Evolutionary conservation across 2,329 filamentous ascomycete genomes (phyloP).

Genomic region (Aphanoascus verrucosus): DNA sequence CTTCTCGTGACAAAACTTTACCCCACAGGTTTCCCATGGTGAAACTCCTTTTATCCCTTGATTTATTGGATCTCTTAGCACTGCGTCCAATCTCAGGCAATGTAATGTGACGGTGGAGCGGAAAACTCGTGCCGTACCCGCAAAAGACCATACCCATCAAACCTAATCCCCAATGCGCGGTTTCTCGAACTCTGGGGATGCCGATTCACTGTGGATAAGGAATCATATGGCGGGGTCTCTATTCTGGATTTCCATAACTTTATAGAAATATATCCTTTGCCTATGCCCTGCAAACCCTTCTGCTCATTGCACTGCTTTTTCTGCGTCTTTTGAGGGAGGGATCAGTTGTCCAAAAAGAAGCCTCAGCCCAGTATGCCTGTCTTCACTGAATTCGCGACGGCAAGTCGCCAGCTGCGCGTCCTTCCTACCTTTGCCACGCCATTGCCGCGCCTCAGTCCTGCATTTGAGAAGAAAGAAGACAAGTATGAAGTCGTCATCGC

Average conservation of each 20-base stretch:
- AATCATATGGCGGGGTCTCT: neutral
- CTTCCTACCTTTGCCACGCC: constrained; percentile 41
- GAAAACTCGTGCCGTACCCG: neutral
- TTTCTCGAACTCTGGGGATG: constrained; percentile 2
- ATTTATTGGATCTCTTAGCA: neutral
- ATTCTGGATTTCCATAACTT: neutral
- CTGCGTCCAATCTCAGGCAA: neutral
- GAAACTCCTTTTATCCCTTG: neutral
- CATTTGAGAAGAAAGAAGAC: constrained; percentile 14
- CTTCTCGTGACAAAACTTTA: neutral
- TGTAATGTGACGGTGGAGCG: neutral
- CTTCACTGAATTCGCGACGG: constrained; percentile 10
- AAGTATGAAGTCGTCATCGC: constrained; percentile 36
- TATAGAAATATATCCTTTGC: neutral
- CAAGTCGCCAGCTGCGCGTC: constrained; percentile 13
- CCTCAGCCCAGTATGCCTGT: constrained; percentile 9
- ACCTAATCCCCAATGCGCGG: neutral
- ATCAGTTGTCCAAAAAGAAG: neutral
- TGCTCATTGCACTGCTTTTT: neutral
- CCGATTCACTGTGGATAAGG: neutral
- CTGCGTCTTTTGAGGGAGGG: neutral
- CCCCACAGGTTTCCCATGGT: neutral
- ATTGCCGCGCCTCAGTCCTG: constrained; percentile 27
- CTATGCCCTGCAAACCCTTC: neutral
- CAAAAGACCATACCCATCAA: neutral